Evolutionary conservation across 371 early-diverging fungal genomes (phyloP).

Genomic region (Dentiscutata heterogama): DNA sequence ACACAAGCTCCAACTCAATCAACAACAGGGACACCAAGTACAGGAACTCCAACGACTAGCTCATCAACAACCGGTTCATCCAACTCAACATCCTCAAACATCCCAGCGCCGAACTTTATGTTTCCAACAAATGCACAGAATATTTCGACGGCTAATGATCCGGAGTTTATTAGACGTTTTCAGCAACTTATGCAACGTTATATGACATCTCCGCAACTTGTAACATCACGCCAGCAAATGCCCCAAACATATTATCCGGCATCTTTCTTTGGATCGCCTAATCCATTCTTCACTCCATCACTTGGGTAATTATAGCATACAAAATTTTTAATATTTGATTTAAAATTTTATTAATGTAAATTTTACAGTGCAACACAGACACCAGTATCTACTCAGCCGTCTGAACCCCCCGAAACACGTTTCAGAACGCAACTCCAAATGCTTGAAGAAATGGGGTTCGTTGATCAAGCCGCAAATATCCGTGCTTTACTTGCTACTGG

Average conservation of each 20-base stretch:
- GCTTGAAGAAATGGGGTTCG: constrained; percentile 89
- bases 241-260: constrained; percentile 34
- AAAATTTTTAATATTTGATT: not conserved
- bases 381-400: constrained; percentile 26
- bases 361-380: constrained; percentile 31
- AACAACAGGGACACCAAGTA: not conserved
- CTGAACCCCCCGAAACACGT: constrained; percentile 68
- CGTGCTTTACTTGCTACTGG: constrained; percentile 79
- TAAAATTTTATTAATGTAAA: constrained; percentile 9
- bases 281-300: constrained; percentile 29
- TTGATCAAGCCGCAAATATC: constrained; percentile 76
- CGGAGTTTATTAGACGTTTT: constrained; percentile 29
- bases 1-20: not conserved
- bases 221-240: constrained; percentile 19
- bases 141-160: constrained; percentile 5
- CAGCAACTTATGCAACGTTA: constrained; percentile 42
- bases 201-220: constrained; percentile 29
- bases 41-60: not conserved
- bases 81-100: not conserved
- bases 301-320: not conserved
- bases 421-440: constrained; percentile 77
- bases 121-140: not conserved
- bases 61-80: constrained; percentile 8
- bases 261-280: constrained; percentile 42
- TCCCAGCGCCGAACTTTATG: not conserved